phyloP scores from a whole-genome alignment of 352 stramenopile genomes.

The Pythium graminicola region DNA sequence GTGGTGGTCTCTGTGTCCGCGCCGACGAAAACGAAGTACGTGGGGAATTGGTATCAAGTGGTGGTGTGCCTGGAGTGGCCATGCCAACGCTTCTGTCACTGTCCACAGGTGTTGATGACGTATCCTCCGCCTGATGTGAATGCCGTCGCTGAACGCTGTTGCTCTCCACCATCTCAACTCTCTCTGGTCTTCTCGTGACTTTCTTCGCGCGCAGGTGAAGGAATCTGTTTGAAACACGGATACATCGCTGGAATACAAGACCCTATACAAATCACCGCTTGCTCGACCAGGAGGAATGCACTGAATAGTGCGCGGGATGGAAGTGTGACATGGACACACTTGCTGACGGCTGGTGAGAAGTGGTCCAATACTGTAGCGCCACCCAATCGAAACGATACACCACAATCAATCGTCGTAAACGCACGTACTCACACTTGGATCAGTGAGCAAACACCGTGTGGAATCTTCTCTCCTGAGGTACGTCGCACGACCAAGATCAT shows the following conservation, averaged over 20 bases:
- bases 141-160: not conserved
- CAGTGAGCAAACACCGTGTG: no score
- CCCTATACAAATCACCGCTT: no score
- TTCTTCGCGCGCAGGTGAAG: not conserved
- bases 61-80: no score
- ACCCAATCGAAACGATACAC: not conserved
- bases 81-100: no score
- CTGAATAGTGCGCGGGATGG: conserved; percentile 3
- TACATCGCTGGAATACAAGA: not conserved
- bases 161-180: not conserved
- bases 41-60: no score
- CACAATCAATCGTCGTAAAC: not conserved
- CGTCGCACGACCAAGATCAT: no score
- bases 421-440: no score
- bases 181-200: not conserved
- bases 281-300: no score
- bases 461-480: no score
- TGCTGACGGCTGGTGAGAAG: no score
- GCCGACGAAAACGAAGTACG: conserved; percentile 1
- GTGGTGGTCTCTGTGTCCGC: conserved; percentile 1
- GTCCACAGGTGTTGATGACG: conserved; percentile 13
- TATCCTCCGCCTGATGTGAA: not conserved
- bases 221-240: conserved; percentile 4
- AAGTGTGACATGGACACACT: conserved; percentile 10
- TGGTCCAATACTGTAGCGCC: no score